Conservation (phyloP, 2,329 filamentous ascomycete genomes). For the Paecilomyces variotii region DNA sequence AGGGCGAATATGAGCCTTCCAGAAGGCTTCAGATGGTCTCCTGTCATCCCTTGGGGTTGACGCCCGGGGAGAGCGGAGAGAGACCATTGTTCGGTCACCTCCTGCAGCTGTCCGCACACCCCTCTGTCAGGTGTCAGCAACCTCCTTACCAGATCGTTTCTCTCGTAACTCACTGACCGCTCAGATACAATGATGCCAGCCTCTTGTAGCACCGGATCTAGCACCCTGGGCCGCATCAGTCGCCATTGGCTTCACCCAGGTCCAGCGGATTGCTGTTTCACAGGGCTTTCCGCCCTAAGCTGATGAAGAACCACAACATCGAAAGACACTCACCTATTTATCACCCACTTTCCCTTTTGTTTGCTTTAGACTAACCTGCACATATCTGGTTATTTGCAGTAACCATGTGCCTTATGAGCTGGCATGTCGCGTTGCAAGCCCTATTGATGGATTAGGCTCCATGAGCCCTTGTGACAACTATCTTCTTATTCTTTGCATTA, state of each 20-base stretch:
- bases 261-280: slow-evolving; percentile 23
- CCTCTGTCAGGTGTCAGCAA: neutral
- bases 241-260: slow-evolving; percentile 20
- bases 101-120: slow-evolving; percentile 20
- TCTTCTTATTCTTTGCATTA: slow-evolving; percentile 11
- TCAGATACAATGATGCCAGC: slow-evolving; percentile 9
- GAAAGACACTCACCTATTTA: slow-evolving; percentile 5
- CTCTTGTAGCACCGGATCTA: slow-evolving; percentile 23
- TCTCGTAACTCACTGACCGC: slow-evolving; percentile 1
- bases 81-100: neutral
- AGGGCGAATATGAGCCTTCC: slow-evolving; percentile 7
- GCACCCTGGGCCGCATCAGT: slow-evolving; percentile 14
- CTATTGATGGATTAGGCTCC: slow-evolving; percentile 6
- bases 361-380: slow-evolving; percentile 10
- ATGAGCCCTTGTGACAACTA: slow-evolving; percentile 2
- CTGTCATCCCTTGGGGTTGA: slow-evolving; percentile 3
- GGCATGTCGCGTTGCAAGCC: slow-evolving; percentile 8
- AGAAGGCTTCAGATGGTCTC: slow-evolving; percentile 7
- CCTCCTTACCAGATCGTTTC: neutral
- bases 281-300: slow-evolving; percentile 17
- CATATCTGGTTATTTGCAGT: slow-evolving; percentile 17
- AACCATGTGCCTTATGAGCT: slow-evolving; percentile 19
- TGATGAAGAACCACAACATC: slow-evolving; percentile 10
- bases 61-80: slow-evolving; percentile 7
- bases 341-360: slow-evolving; percentile 11